phyloP scores from a whole-genome alignment of 139 green algal genomes.

The Coelastrella sp. region DNA sequence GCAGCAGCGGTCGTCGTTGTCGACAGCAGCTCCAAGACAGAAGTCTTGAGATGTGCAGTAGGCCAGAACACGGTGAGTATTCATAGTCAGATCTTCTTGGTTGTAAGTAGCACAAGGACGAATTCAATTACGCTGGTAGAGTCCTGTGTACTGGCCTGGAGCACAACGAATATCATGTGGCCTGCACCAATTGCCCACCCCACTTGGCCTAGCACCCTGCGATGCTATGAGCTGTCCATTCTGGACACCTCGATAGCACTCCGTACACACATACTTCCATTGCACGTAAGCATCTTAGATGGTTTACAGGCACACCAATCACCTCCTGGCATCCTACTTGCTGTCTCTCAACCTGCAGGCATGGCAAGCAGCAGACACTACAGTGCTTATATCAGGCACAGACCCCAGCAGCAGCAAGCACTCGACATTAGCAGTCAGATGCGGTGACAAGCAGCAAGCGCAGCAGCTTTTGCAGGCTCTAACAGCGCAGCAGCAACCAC shows the following conservation, averaged over 20 bases:
- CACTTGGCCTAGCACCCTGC: no score
- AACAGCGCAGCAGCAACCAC: background rate
- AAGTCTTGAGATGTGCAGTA: background rate
- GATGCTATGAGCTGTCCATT: no score
- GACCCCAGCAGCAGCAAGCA: background rate
- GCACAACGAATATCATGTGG: no score
- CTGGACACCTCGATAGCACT: no score
- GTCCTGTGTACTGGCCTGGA: no score
- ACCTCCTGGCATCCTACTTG: no score
- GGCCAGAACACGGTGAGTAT: background rate
- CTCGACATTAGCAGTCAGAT: background rate
- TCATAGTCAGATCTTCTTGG: background rate
- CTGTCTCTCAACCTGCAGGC: background rate
- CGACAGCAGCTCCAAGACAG: background rate
- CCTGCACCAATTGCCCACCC: no score
- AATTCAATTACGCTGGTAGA: no score
- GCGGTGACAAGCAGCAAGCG: background rate
- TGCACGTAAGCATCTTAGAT: no score
- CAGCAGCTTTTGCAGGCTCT: constrained; percentile 14
- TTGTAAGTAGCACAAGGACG: no score
- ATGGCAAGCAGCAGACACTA: background rate
- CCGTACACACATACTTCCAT: no score
- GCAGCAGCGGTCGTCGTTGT: background rate
- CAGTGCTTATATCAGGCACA: background rate
- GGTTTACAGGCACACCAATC: no score